A percentile compares a stretch with the other conserved stretches of the same genome.
These are phyloP conservation scores for Suhomyces xylopsoci DNA, from an alignment of 805 yeast genomes.

Conservation along the genomic window DNA sequence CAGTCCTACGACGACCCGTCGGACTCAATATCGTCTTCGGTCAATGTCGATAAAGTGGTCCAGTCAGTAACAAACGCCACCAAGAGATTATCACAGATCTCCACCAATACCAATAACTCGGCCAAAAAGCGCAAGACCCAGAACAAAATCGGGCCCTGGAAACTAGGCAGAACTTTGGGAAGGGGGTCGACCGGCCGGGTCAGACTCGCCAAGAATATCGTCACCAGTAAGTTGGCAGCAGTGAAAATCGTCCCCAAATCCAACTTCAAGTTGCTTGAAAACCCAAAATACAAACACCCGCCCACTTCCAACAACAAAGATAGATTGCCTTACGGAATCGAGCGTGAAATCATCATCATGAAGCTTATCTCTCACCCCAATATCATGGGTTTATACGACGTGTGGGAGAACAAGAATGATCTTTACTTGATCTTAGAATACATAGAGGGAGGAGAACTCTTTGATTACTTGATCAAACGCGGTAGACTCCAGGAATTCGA, in stretches of 20 bases:
- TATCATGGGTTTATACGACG: slow-evolving; percentile 75
- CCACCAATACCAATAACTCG: slow-evolving; percentile 41
- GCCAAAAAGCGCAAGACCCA: slow-evolving; percentile 44
- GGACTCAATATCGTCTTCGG: slow-evolving; percentile 7
- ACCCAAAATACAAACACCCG: slow-evolving; percentile 43
- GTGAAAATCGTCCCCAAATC: slow-evolving; percentile 94
- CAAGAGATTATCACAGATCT: slow-evolving; percentile 49
- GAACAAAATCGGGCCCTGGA: slow-evolving; percentile 91
- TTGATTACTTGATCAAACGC: slow-evolving; percentile 83
- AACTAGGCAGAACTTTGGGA: slow-evolving; percentile 89
- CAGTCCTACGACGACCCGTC: slow-evolving; percentile 19
- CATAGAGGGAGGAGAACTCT: slow-evolving; percentile 95
- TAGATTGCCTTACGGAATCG: slow-evolving; percentile 76
- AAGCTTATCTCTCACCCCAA: slow-evolving; percentile 75
- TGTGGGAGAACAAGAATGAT: slow-evolving; percentile 83
- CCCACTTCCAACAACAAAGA: slow-evolving; percentile 42
- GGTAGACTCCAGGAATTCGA: slow-evolving; percentile 88
- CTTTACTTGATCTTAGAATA: slow-evolving; percentile 87
- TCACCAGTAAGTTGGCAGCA: slow-evolving; percentile 88
- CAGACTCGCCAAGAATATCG: slow-evolving; percentile 80
- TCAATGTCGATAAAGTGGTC: slow-evolving; percentile 38
- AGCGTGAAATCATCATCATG: slow-evolving; percentile 83
- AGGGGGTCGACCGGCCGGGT: slow-evolving; percentile 97
- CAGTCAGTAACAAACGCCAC: slow-evolving; percentile 46
- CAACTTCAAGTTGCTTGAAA: slow-evolving; percentile 50